Conservation (phyloP, 768 basidiomycete species). For the Tubosaeta brunneosetosa region DNA sequence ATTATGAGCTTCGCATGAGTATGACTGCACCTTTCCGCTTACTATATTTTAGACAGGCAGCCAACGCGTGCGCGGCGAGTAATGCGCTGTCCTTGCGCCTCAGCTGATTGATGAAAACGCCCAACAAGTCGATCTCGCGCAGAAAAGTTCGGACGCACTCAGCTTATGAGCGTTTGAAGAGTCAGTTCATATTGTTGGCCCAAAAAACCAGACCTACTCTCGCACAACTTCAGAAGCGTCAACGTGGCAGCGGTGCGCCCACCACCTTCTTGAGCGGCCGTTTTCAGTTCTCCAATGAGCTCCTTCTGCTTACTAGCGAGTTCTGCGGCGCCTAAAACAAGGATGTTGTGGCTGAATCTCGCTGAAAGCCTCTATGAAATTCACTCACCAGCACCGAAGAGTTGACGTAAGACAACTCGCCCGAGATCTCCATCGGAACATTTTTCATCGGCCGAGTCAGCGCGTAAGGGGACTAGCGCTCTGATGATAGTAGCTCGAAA, state of each 20-base stretch:
- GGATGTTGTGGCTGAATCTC: not conserved
- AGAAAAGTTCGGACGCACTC: not conserved
- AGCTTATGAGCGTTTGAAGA: too few species aligned
- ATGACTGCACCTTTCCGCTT: not conserved
- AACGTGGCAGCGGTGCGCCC: too few species aligned
- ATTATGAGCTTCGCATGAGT: not conserved
- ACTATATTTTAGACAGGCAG: conserved; percentile 13
- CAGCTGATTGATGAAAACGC: conserved; percentile 13
- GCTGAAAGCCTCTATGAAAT: not conserved
- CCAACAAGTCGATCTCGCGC: not conserved
- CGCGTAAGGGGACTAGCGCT: conserved; percentile 8
- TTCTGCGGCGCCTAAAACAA: conserved; percentile 5
- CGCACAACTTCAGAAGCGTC: too few species aligned
- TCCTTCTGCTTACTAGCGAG: too few species aligned
- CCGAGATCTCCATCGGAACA: not conserved
- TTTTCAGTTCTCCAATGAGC: too few species aligned
- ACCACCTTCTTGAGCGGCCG: too few species aligned
- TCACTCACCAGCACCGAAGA: conserved; percentile 20
- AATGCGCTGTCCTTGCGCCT: conserved; percentile 8
- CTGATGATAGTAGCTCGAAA: conserved; percentile 17
- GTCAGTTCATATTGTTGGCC: too few species aligned
- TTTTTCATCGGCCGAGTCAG: not conserved
- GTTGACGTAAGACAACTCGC: conserved; percentile 1
- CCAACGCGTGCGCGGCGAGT: conserved; percentile 18
- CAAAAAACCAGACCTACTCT: too few species aligned